Conservation (phyloP, 257 asterid species). For the Solanum piurae region DNA sequence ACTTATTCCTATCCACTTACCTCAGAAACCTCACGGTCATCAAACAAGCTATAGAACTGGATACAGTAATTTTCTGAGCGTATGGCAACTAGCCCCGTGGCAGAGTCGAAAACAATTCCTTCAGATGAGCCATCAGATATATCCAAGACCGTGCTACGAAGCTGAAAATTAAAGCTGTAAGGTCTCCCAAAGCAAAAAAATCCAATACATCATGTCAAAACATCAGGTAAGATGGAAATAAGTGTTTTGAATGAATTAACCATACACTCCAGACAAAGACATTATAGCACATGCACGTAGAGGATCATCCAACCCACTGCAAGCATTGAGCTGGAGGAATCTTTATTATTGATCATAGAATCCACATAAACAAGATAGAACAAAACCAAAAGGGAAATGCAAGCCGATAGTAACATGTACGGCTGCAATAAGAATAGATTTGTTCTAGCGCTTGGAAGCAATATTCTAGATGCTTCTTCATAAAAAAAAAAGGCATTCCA, state of each 20-base stretch:
- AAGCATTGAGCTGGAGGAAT: background rate
- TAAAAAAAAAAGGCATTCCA: background rate
- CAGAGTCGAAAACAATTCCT: conserved; percentile 38
- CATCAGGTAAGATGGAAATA: background rate
- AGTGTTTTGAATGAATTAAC: background rate
- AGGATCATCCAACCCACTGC: background rate
- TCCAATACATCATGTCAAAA: background rate
- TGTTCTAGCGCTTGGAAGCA: background rate
- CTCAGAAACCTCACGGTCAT: conserved; percentile 88
- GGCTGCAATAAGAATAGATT: background rate
- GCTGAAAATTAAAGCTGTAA: conserved; percentile 41
- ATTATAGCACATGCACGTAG: background rate
- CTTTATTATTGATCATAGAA: background rate
- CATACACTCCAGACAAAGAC: background rate
- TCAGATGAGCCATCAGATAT: conserved; percentile 36
- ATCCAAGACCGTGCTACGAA: conserved; percentile 40
- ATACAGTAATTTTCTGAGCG: conserved; percentile 76
- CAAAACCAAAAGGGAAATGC: background rate
- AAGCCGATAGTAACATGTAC: background rate
- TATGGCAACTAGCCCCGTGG: conserved; percentile 59
- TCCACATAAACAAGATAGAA: background rate
- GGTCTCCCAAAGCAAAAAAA: background rate
- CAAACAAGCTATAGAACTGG: conserved; percentile 67
- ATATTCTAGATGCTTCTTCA: background rate
- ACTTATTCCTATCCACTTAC: conserved; percentile 28